These are phyloP conservation scores for Arabidopsis suecica DNA, from an alignment of 345 rosid genomes.

Conservation along the genomic window DNA sequence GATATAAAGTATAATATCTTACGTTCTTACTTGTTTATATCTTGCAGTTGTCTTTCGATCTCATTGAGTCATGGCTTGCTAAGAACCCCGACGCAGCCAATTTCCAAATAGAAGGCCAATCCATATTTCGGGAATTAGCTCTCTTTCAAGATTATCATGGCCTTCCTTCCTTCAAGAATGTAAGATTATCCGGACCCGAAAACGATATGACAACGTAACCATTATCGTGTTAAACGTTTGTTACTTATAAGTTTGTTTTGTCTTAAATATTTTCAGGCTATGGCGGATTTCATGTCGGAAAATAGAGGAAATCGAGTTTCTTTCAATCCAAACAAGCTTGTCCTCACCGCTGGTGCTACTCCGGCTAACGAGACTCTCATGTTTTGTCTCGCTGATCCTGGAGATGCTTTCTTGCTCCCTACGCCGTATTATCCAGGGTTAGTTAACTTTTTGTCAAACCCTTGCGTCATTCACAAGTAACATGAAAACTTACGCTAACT, in stretches of 20 bases:
- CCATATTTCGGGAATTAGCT: constrained; percentile 79
- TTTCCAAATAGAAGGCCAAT: constrained; percentile 60
- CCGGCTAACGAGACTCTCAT: constrained; percentile 78
- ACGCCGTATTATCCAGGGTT: constrained; percentile 91
- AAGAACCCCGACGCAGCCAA: constrained; percentile 65
- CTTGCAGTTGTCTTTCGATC: constrained; percentile 66
- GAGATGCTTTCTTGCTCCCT: constrained; percentile 83
- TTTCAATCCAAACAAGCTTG: constrained; percentile 61
- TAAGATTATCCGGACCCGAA: constrained; percentile 32
- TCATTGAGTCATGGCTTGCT: constrained; percentile 72
- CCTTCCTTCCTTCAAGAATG: constrained; percentile 66
- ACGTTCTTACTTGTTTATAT: constrained; percentile 3
- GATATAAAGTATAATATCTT: constrained; percentile 8
- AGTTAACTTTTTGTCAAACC: constrained; percentile 35
- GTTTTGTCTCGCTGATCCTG: constrained; percentile 70
- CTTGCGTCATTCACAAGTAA: constrained; percentile 42
- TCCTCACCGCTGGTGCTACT: constrained; percentile 84
- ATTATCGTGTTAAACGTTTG: not conserved
- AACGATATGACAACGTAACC: not conserved
- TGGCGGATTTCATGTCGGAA: constrained; percentile 77
- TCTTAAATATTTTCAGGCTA: constrained; percentile 50
- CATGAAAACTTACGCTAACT: constrained; percentile 36
- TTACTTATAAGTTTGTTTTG: constrained; percentile 12
- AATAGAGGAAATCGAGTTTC: constrained; percentile 75
- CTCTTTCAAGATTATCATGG: constrained; percentile 89